Percentiles rank a stretch among this genome's conserved stretches.
phyloP scores from a whole-genome alignment of 257 asterid genomes.

The Cordia subcordata region DNA sequence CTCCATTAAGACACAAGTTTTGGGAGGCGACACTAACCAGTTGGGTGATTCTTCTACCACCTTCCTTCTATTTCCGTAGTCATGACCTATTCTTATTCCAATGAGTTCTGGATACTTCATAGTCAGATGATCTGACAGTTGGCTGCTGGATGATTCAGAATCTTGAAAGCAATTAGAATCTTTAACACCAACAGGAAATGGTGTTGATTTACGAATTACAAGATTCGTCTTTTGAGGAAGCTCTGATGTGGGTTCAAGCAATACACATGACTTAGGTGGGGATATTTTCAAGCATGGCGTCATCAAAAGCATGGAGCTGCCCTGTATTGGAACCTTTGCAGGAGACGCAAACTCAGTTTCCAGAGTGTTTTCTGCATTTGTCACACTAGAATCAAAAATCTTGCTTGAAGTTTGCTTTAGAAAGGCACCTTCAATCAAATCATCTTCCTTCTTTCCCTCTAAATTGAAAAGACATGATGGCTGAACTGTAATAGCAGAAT shows the following conservation, averaged over 20 bases:
- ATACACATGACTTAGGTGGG: conserved; percentile 78
- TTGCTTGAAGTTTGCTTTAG: conserved; percentile 26
- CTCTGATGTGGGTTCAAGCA: conserved; percentile 75
- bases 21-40: conserved; percentile 85
- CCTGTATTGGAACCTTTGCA: conserved; percentile 22
- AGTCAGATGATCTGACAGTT: conserved; percentile 35
- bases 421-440: conserved; percentile 22
- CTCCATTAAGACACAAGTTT: conserved; percentile 75
- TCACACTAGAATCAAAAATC: conserved; percentile 18
- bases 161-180: conserved; percentile 37
- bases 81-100: conserved; percentile 43
- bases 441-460: conserved; percentile 16
- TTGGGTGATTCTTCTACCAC: conserved; percentile 57
- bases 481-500: conserved; percentile 18
- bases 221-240: conserved; percentile 33
- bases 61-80: conserved; percentile 32
- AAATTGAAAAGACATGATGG: conserved; percentile 18
- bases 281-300: conserved; percentile 80
- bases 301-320: conserved; percentile 43
- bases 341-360: conserved; percentile 37
- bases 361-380: conserved; percentile 22
- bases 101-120: conserved; percentile 58
- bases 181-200: conserved; percentile 41
- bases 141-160: conserved; percentile 51
- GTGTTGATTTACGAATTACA: conserved; percentile 45